These are phyloP conservation scores for Testicularia cyperi DNA, from an alignment of 1,284 basidiomycete species.

Conservation along the genomic window DNA sequence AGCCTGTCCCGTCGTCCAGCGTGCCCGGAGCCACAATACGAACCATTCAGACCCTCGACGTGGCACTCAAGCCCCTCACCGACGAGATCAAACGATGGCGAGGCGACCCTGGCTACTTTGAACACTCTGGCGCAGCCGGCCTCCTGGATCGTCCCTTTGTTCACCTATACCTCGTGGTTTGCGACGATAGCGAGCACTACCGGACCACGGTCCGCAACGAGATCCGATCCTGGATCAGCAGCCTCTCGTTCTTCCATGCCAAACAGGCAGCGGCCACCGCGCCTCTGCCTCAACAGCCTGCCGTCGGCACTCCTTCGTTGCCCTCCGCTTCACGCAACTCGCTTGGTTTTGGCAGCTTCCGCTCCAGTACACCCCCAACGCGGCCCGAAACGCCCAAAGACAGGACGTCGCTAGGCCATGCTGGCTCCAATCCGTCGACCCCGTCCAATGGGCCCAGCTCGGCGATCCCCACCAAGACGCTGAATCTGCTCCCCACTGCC, in stretches of 20 bases:
- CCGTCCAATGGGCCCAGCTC: too few relatives aligned
- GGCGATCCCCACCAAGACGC: background rate
- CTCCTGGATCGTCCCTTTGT: constrained; percentile 49
- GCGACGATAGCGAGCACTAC: constrained; percentile 56
- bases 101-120: constrained; percentile 42
- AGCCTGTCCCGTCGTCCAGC: constrained; percentile 17
- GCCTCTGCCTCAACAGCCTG: background rate
- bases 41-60: constrained; percentile 46
- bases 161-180: constrained; percentile 55
- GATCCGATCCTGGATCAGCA: constrained; percentile 53
- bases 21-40: constrained; percentile 33
- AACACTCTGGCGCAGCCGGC: constrained; percentile 19
- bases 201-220: constrained; percentile 54
- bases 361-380: constrained; percentile 19
- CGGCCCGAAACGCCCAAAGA: constrained; percentile 20
- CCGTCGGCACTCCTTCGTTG: constrained; percentile 6
- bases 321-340: constrained; percentile 19
- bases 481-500: background rate
- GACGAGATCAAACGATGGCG: constrained; percentile 37
- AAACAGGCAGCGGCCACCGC: constrained; percentile 6
- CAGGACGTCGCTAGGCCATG: background rate
- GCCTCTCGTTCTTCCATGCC: constrained; percentile 40
- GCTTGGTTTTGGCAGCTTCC: constrained; percentile 17
- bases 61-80: constrained; percentile 37
- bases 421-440: constrained; percentile 22